These are phyloP conservation scores for Euclidium syriacum DNA, from an alignment of 345 rosid species.

Conservation along the genomic window DNA sequence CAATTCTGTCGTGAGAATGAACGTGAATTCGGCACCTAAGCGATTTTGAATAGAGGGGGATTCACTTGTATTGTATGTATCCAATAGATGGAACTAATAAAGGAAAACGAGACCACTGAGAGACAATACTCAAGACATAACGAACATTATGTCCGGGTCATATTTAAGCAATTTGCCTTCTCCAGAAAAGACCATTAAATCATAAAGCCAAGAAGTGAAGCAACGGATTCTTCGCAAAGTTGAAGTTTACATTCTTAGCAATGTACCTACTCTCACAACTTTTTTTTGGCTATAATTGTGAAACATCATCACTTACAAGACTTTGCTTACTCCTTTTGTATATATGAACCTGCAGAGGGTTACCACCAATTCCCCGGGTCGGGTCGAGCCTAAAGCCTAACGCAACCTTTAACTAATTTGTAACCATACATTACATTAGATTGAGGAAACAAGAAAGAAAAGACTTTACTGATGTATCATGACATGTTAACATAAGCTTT, in stretches of 20 bases:
- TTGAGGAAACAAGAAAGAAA: neutral
- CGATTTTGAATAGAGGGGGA: no score
- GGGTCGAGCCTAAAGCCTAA: slow-evolving; percentile 12
- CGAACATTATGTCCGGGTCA: slow-evolving; percentile 9
- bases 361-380: neutral
- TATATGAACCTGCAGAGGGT: slow-evolving; percentile 7
- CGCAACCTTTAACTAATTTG: neutral
- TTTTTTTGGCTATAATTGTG: slow-evolving; percentile 2
- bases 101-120: slow-evolving; percentile 7
- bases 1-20: no score
- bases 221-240: slow-evolving; percentile 11
- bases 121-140: slow-evolving; percentile 16
- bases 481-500: slow-evolving; percentile 1
- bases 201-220: slow-evolving; percentile 22
- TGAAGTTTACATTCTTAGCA: slow-evolving; percentile 5
- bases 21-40: no score
- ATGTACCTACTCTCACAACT: slow-evolving; percentile 3
- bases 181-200: slow-evolving; percentile 7
- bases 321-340: neutral
- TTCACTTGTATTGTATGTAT: neutral
- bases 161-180: slow-evolving; percentile 9
- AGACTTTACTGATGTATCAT: slow-evolving; percentile 1
- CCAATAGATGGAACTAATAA: neutral
- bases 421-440: neutral
- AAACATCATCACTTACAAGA: slow-evolving; percentile 1